These are phyloP conservation scores for Myrmaecium sp. DNA, from an alignment of 2,329 filamentous ascomycete genomes.

Conservation along the genomic window DNA sequence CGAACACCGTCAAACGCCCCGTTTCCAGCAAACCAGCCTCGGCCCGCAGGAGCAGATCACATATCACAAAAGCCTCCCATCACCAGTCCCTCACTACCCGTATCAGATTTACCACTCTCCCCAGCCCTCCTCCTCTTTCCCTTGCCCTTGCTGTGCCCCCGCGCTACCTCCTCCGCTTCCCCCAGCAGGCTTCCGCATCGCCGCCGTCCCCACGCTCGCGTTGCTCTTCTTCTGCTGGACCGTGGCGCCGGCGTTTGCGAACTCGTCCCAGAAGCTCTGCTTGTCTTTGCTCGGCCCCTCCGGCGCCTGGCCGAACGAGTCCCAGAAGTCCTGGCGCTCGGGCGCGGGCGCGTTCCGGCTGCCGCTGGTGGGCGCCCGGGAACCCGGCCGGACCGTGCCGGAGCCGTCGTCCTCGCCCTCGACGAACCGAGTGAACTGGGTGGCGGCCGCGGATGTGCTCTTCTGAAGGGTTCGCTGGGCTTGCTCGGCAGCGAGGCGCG, in stretches of 20 bases:
- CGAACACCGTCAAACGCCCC: too few relatives aligned
- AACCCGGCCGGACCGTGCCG: conserved; percentile 1
- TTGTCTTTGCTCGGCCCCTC: conserved; percentile 28
- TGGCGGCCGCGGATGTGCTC: conserved; percentile 57
- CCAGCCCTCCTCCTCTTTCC: conserved; percentile 40
- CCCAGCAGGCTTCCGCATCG: conserved; percentile 47
- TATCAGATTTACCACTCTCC: conserved; percentile 29
- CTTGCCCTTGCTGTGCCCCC: conserved; percentile 18
- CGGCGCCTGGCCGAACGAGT: conserved; percentile 62
- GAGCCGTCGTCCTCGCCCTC: conserved; percentile 42
- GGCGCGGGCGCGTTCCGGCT: conserved; percentile 38
- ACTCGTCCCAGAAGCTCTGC: conserved; percentile 38
- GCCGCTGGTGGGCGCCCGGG: conserved; percentile 2
- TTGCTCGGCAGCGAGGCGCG: conserved; percentile 38
- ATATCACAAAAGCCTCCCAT: conserved; percentile 88
- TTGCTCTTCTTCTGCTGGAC: conserved; percentile 21
- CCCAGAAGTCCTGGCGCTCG: conserved; percentile 76
- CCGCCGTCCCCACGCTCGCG: conserved; percentile 44
- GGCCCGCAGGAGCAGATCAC: conserved; percentile 37
- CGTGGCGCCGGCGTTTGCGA: conserved; percentile 17
- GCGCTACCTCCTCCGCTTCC: conserved; percentile 10
- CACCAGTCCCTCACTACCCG: conserved; percentile 43
- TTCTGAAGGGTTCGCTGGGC: conserved; percentile 44
- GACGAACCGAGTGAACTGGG: conserved; percentile 72
- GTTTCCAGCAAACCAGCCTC: too few relatives aligned